phyloP scores from a whole-genome alignment of 176 grass and related monocot genomes.

The Musa acuminata region DNA sequence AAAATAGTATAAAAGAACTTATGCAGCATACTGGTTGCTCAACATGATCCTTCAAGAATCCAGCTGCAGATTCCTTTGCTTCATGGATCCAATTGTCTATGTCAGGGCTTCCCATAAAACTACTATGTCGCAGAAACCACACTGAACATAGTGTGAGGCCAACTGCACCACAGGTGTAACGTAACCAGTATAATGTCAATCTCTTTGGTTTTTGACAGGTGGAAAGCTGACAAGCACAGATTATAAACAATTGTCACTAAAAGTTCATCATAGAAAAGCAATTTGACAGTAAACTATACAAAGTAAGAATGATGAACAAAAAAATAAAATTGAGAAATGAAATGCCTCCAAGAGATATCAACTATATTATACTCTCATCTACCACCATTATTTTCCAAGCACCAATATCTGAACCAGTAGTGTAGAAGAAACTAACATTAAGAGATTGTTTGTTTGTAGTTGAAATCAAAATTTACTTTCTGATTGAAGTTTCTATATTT shows the following conservation, averaged over 20 bases:
- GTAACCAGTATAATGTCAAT: constrained; percentile 66
- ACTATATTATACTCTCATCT: neutral
- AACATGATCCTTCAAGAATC: constrained; percentile 76
- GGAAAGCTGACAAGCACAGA: constrained; percentile 43
- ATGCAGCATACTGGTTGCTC: constrained; percentile 58
- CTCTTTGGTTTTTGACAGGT: constrained; percentile 55
- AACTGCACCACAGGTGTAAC: constrained; percentile 75
- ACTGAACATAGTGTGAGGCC: constrained; percentile 73
- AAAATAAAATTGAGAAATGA: neutral
- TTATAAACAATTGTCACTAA: neutral
- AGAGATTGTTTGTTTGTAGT: neutral
- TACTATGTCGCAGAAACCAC: constrained; percentile 85
- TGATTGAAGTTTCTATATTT: neutral
- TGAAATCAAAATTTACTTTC: neutral
- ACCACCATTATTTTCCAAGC: neutral
- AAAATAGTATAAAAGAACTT: constrained; percentile 13
- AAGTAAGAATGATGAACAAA: neutral
- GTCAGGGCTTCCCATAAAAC: constrained; percentile 92
- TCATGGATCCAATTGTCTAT: constrained; percentile 89
- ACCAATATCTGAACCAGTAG: neutral
- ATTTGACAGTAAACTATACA: neutral
- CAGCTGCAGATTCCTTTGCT: constrained; percentile 61
- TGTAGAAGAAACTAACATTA: neutral
- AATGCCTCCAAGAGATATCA: neutral
- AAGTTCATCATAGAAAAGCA: neutral